Base-by-base conservation (phyloP, 2,329 filamentous ascomycete genomes). In the Penicillium sp. region DNA sequence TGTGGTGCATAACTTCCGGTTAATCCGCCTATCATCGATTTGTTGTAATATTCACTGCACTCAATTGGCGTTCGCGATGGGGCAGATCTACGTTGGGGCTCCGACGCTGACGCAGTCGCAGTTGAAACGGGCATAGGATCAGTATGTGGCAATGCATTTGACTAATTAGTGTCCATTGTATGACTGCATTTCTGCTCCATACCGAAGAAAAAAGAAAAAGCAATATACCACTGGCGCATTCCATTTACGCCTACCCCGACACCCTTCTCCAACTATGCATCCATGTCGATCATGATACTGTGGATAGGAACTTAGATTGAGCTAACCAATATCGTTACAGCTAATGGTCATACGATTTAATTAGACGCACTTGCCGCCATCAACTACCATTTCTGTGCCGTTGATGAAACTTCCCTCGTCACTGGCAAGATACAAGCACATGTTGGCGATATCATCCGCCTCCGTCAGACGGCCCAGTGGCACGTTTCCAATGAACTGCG, bases 321-420 rank as follows among this genome's bases (percentile, higher is more conserved):
- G 28, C 4, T 13, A 13, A 12, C 28, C 9, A 29, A 29, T 12
- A 29, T 29, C 28, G 28, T 10, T 29, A 29, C 20, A 12, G 8
- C 33, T 37, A 20, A 33, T 33, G 6, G n/a, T n/a, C 7, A 27
- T 6, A 24, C 3, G 3, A 15, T 38, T 20, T 31, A 15, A 37
- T 52, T 59, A 71, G 44, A 71, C 64, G 57, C 68, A 70, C 52
- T 71, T 74, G 25, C 78, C 78, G 35, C 81, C 81, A 68, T 83
- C 80, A 38, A 86, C 79, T 46, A 87, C 80, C 53, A 89, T 72
- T 54, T 86, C 84, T n/a, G 84, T 77, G 0, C 86, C 87, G 0
- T 85, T 88, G 54, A 90, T 80, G 59, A 89, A 89, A 3, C 74
- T 77, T 0, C 82, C 83, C 62, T 89, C 87, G 25, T 88, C 83